Percentiles rank a stretch among this genome's conserved stretches.
Evolutionary conservation across 306 rosid genomes (phyloP).

Genomic region (Ochetophila trinervis): DNA sequence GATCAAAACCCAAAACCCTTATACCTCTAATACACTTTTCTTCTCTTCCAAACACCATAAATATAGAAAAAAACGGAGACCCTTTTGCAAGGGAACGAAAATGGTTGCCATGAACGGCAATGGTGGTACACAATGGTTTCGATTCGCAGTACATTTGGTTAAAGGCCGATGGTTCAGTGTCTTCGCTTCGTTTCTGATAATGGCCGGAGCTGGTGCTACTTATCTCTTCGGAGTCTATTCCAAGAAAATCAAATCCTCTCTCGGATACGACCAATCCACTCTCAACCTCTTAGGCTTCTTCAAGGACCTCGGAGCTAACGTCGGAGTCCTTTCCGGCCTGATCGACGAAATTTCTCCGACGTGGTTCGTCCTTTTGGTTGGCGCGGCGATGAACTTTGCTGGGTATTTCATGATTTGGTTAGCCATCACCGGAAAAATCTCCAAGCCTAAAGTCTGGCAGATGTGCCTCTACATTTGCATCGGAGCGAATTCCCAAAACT

Average conservation of each 20-base stretch:
- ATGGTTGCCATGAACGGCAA: too few relatives aligned
- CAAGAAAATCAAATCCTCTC: constrained; percentile 36
- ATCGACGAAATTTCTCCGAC: constrained; percentile 48
- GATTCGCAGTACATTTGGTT: constrained; percentile 19
- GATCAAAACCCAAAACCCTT: too few relatives aligned
- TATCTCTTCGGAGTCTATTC: constrained; percentile 49
- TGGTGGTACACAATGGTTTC: background rate
- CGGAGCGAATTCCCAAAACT: constrained; percentile 51
- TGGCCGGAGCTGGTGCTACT: constrained; percentile 53
- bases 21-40: too few relatives aligned
- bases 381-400: constrained; percentile 42
- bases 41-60: too few relatives aligned
- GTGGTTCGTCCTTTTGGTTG: constrained; percentile 48
- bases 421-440: constrained; percentile 35
- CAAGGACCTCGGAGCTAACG: constrained; percentile 51
- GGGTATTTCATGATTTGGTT: constrained; percentile 57
- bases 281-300: constrained; percentile 41
- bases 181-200: constrained; percentile 45
- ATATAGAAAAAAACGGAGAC: too few relatives aligned
- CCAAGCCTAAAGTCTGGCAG: constrained; percentile 49
- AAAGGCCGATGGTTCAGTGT: constrained; percentile 49
- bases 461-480: constrained; percentile 48
- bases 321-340: constrained; percentile 43
- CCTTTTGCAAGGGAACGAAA: too few relatives aligned
- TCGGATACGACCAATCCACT: constrained; percentile 46